Base-by-base conservation (phyloP, 441 rosid species). In the Mallotus japonicus region DNA sequence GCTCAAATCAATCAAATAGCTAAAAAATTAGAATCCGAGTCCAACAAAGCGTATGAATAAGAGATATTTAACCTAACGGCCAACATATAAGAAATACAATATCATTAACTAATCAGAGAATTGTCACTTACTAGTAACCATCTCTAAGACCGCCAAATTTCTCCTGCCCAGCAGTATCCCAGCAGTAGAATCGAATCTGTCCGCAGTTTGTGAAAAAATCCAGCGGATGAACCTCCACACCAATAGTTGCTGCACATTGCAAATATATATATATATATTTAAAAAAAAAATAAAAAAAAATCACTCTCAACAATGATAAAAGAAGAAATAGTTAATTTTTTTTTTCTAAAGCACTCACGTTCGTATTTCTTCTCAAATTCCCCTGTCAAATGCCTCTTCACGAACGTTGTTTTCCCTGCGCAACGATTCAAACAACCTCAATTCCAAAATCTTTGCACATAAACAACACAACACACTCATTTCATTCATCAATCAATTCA, bases 151-250 rank as follows among this genome's bases (percentile, higher is more conserved):
- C 92, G 62, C 90, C 90, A 65, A 86, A 88, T 73, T 85, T 86
- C 83, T 88, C 92, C 64, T 88, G 90, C 0, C 92, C 90, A 54
- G 87, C 88, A 24, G 90, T 88, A 47, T 88, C 89, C 90, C 87
- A 88, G 79, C 87, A 86, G 69, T 87, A 84, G 77, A 88, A 88
- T 4, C 90, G 68, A 28, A 87, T 80, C 49, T 82, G 81, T 6
- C 88, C 89, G 51, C 87, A 81, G 79, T 85, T 86, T 0, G 90
- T 86, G 73, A 75, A 83, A 80, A 88, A 87, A 47, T 85, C 90
- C 83, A 84, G 62, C 0, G 92, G 92, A 81, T 85, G 92, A 78
- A 88, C 90, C 71, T 88, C 90, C 19, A 88, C 92, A 49, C 92
- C 92, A 54, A 88, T 88, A 1, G 90, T 88, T 12, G 89, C 89